These are phyloP conservation scores for Fraxinus dipetala DNA, from an alignment of 305 asterid species.

Conservation along the genomic window DNA sequence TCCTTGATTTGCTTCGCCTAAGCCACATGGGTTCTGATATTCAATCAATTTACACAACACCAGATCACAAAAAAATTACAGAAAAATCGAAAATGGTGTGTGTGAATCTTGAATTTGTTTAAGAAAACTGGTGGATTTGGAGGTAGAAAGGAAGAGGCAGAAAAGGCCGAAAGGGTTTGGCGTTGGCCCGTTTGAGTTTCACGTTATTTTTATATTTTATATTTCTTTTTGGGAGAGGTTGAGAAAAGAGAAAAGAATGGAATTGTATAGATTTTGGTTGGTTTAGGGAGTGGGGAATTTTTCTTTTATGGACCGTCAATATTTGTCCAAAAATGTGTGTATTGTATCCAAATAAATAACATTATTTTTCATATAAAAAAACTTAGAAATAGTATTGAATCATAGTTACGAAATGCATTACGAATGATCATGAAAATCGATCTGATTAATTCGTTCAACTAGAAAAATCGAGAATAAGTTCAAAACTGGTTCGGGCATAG, in stretches of 20 bases:
- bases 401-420: neutral
- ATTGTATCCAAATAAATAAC: neutral
- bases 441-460: neutral
- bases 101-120: neutral
- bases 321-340: neutral
- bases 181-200: neutral
- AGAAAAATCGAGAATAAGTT: neutral
- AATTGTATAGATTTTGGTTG: neutral
- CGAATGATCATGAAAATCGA: neutral
- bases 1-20: slow-evolving; percentile 56
- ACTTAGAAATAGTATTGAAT: neutral
- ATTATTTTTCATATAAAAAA: neutral
- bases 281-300: neutral
- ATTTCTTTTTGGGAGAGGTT: neutral
- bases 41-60: slow-evolving; percentile 13
- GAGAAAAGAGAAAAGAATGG: neutral
- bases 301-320: neutral
- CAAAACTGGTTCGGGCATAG: neutral
- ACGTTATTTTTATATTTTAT: neutral
- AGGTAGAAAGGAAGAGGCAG: slow-evolving; percentile 30
- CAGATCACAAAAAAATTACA: neutral
- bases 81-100: slow-evolving; percentile 9
- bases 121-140: slow-evolving; percentile 15
- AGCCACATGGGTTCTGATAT: slow-evolving; percentile 69
- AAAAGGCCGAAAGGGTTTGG: slow-evolving; percentile 34